These are phyloP conservation scores for Pleurotus cornucopiae DNA, from an alignment of 768 basidiomycete species.

Conservation along the genomic window DNA sequence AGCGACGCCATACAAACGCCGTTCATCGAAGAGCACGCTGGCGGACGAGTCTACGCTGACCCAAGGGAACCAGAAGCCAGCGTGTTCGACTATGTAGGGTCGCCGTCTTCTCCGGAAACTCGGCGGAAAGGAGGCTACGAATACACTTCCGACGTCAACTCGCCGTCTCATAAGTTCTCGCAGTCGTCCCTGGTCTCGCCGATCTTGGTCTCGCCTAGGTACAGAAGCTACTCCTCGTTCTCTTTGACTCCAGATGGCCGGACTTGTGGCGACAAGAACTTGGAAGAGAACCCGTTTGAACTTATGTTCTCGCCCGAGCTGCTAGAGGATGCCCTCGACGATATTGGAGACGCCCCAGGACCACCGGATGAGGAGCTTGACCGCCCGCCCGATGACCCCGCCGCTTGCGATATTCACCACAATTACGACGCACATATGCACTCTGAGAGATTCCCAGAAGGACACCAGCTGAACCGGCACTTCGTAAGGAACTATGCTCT, in stretches of 20 bases:
- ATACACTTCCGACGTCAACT: neutral
- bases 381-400: neutral
- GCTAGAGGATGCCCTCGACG: neutral
- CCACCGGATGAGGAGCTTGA: neutral
- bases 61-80: conserved; percentile 3
- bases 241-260: neutral
- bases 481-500: conserved; percentile 62
- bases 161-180: conserved; percentile 4
- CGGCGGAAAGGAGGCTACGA: neutral
- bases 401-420: conserved; percentile 12
- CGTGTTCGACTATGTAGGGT: neutral
- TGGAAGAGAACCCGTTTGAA: conserved; percentile 2
- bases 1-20: conserved; percentile 39
- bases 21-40: conserved; percentile 25
- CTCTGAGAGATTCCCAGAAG: conserved; percentile 42
- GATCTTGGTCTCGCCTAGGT: neutral
- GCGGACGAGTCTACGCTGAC: conserved; percentile 12
- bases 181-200: conserved; percentile 1
- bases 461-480: conserved; percentile 53
- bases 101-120: neutral
- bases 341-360: neutral
- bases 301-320: neutral
- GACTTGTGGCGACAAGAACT: neutral
- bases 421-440: conserved; percentile 29
- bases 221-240: conserved; percentile 2